These are phyloP conservation scores for Exophiala phaeomuriformis DNA, from an alignment of 2,329 filamentous ascomycete genomes.

Conservation along the genomic window DNA sequence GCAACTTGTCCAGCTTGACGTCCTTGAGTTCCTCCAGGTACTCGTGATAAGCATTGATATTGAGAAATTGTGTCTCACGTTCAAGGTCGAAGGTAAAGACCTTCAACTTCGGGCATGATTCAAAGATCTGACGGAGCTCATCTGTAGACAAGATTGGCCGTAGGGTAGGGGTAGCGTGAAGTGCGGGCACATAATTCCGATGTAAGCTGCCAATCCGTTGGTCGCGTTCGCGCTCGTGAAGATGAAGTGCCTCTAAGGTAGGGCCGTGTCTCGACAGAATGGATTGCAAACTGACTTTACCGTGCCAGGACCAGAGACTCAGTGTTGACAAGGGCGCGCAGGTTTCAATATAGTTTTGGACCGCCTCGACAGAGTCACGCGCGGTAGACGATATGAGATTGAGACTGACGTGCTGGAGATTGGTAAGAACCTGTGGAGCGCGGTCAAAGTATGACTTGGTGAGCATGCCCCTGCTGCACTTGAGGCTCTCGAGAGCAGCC, in stretches of 20 bases:
- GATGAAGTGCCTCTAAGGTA: constrained; percentile 14
- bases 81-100: constrained; percentile 18
- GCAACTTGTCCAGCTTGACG: constrained; percentile 16
- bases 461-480: constrained; percentile 14
- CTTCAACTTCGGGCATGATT: constrained; percentile 14
- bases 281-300: constrained; percentile 8
- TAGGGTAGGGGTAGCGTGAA: too few species aligned
- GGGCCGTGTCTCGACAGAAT: constrained; percentile 18
- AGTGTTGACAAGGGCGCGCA: constrained; percentile 14
- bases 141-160: constrained; percentile 4
- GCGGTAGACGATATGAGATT: constrained; percentile 8
- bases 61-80: constrained; percentile 5
- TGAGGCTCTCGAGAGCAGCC: constrained; percentile 12
- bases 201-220: too few species aligned
- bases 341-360: constrained; percentile 13
- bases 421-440: constrained; percentile 10
- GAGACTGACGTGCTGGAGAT: constrained; percentile 17
- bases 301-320: constrained; percentile 25
- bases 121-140: constrained; percentile 12
- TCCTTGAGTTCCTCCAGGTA: constrained; percentile 12
- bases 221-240: constrained; percentile 23
- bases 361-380: constrained; percentile 2
- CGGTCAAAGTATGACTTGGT: constrained; percentile 12
- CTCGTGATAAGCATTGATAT: constrained; percentile 8
- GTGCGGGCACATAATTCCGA: too few species aligned